These are phyloP conservation scores for Raffaelea ambrosiae DNA, from an alignment of 2,329 filamentous ascomycete species.

Conservation along the genomic window DNA sequence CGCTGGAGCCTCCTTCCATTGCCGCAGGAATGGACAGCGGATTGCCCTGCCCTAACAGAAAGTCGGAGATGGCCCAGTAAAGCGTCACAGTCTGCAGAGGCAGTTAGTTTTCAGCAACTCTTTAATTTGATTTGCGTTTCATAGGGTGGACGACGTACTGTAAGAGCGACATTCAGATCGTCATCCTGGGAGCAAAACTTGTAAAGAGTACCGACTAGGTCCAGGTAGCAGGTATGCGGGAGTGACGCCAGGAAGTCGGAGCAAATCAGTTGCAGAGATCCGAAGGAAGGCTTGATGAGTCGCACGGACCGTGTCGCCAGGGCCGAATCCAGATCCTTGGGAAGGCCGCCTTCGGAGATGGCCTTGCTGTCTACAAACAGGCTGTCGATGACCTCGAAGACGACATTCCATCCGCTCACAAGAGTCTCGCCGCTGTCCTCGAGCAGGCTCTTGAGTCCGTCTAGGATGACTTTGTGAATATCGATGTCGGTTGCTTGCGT, in stretches of 20 bases:
- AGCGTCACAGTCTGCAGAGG: conserved; percentile 69
- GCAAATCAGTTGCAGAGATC: conserved; percentile 82
- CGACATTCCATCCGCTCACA: conserved; percentile 73
- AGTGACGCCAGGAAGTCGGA: conserved; percentile 81
- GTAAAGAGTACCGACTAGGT: conserved; percentile 78
- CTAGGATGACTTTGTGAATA: conserved; percentile 71
- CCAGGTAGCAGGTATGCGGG: conserved; percentile 62
- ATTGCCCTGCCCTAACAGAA: conserved; percentile 55
- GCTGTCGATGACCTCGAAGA: conserved; percentile 77
- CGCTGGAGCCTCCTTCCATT: conserved; percentile 45
- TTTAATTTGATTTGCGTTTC: no score
- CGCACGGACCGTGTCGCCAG: conserved; percentile 56
- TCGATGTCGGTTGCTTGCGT: conserved; percentile 61
- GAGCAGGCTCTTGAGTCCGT: conserved; percentile 71
- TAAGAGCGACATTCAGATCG: conserved; percentile 91
- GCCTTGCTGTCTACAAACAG: conserved; percentile 52
- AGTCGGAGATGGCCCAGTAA: conserved; percentile 93
- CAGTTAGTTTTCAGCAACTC: neutral
- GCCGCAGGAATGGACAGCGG: conserved; percentile 49
- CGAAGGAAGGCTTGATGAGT: conserved; percentile 79
- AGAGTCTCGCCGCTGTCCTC: conserved; percentile 84
- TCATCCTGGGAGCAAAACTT: conserved; percentile 84
- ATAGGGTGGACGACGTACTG: conserved; percentile 47
- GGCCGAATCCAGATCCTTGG: conserved; percentile 20
- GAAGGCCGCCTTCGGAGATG: conserved; percentile 23